Conservation (phyloP, 306 rosid genomes). For the Leucaena leucocephala region DNA sequence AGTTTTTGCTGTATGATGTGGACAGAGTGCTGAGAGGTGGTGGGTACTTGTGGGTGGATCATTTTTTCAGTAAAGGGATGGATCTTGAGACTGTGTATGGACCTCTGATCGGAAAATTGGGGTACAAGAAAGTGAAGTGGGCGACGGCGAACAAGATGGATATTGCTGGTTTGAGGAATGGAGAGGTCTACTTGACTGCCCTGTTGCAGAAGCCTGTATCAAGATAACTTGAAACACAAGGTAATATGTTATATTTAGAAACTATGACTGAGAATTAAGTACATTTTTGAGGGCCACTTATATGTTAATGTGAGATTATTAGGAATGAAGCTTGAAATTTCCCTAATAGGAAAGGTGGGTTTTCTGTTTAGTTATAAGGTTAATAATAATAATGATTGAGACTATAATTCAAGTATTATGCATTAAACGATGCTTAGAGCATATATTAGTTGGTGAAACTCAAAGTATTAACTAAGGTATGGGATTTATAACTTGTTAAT, state of each 20-base stretch:
- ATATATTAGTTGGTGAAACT: not conserved
- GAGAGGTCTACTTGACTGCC: conserved; percentile 84
- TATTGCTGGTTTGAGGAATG: conserved; percentile 66
- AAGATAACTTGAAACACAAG: conserved; percentile 50
- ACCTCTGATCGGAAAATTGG: conserved; percentile 83
- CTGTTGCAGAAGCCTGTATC: conserved; percentile 83
- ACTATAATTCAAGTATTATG: conserved; percentile 19
- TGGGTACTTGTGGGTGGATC: conserved; percentile 93
- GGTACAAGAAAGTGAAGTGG: conserved; percentile 93
- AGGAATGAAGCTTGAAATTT: not conserved
- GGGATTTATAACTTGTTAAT: too few relatives aligned
- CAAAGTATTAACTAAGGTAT: not conserved
- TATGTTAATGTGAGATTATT: not conserved
- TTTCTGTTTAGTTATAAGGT: not conserved
- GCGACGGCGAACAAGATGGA: conserved; percentile 70
- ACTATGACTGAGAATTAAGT: not conserved
- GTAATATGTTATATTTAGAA: conserved; percentile 24
- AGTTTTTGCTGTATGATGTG: conserved; percentile 75
- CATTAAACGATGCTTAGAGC: conserved; percentile 4
- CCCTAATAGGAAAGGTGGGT: not conserved
- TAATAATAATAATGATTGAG: not conserved
- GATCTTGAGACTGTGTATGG: conserved; percentile 79
- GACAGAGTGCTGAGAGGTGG: conserved; percentile 89
- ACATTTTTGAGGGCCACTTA: not conserved
- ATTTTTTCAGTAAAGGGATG: conserved; percentile 72